Evolutionary conservation across 2,329 filamentous ascomycete species (phyloP).

Genomic region (Ceratocystiopsis brevicomis): DNA sequence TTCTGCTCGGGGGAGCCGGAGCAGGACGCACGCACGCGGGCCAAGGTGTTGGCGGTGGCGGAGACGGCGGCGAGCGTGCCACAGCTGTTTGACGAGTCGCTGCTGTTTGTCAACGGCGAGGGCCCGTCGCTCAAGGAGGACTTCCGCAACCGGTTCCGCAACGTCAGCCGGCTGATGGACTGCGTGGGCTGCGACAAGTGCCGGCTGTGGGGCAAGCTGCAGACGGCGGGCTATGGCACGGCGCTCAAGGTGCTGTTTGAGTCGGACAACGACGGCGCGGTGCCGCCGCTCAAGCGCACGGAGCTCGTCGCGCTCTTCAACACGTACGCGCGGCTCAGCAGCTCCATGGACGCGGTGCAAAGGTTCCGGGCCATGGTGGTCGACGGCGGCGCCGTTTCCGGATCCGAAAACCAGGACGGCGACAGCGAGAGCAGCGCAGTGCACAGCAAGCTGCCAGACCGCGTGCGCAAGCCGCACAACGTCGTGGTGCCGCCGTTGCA

Average conservation of each 20-base stretch:
- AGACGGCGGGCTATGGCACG: slow-evolving; percentile 85
- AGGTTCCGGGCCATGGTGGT: slow-evolving; percentile 43
- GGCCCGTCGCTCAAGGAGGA: slow-evolving; percentile 77
- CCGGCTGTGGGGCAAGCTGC: slow-evolving; percentile 90
- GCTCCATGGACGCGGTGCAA: slow-evolving; percentile 56
- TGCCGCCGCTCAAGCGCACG: slow-evolving; percentile 61
- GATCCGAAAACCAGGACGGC: slow-evolving; percentile 16
- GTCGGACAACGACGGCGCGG: slow-evolving; percentile 47
- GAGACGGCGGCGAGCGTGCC: slow-evolving; percentile 48
- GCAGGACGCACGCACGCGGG: slow-evolving; percentile 63
- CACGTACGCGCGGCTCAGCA: slow-evolving; percentile 72
- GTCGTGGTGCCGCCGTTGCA: slow-evolving; percentile 15
- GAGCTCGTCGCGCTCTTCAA: slow-evolving; percentile 92
- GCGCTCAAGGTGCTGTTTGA: slow-evolving; percentile 94
- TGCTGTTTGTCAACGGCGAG: slow-evolving; percentile 78
- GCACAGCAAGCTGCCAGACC: slow-evolving; percentile 15
- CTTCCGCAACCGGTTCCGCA: slow-evolving; percentile 91
- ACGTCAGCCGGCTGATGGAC: slow-evolving; percentile 93
- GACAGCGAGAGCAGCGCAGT: slow-evolving; percentile 2
- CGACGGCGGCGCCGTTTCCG: too few relatives aligned
- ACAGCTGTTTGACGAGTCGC: slow-evolving; percentile 79
- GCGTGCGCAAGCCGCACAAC: slow-evolving; percentile 25
- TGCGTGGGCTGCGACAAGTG: slow-evolving; percentile 98
- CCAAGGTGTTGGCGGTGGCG: slow-evolving; percentile 62
- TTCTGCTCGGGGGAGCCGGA: slow-evolving; percentile 76